phyloP scores from a whole-genome alignment of 768 basidiomycete species.

The Mycena albidolilacea region DNA sequence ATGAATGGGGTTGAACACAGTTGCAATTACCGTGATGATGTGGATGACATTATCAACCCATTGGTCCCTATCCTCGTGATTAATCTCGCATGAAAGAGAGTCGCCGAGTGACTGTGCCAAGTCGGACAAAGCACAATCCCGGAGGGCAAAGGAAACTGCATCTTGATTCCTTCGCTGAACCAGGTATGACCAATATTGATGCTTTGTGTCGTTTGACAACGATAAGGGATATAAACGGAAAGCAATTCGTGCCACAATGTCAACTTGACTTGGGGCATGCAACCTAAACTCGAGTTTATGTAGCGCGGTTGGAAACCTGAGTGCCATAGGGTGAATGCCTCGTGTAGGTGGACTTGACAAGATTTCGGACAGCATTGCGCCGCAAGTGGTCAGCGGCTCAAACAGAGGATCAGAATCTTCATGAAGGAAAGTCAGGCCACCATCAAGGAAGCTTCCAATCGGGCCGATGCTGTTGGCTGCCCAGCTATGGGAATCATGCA shows the following conservation, averaged over 20 bases:
- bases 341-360: too few species aligned
- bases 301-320: background rate
- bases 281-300: background rate
- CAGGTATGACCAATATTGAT: too few species aligned
- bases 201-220: too few species aligned
- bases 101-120: background rate
- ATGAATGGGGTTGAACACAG: background rate
- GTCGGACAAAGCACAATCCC: too few species aligned
- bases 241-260: conserved; percentile 8
- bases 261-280: background rate
- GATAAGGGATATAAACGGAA: conserved; percentile 3
- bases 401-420: background rate
- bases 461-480: too few species aligned
- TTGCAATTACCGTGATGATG: conserved; percentile 6
- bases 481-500: too few species aligned
- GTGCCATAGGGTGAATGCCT: background rate
- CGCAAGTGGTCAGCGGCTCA: background rate
- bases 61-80: too few species aligned
- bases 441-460: too few species aligned
- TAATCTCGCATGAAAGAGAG: background rate
- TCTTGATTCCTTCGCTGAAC: too few species aligned
- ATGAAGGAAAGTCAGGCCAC: background rate
- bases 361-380: conserved; percentile 2
- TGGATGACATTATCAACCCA: too few species aligned
- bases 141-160: too few species aligned